Conservation (phyloP, 1,284 basidiomycete genomes). For the Vanrija humicola region DNA sequence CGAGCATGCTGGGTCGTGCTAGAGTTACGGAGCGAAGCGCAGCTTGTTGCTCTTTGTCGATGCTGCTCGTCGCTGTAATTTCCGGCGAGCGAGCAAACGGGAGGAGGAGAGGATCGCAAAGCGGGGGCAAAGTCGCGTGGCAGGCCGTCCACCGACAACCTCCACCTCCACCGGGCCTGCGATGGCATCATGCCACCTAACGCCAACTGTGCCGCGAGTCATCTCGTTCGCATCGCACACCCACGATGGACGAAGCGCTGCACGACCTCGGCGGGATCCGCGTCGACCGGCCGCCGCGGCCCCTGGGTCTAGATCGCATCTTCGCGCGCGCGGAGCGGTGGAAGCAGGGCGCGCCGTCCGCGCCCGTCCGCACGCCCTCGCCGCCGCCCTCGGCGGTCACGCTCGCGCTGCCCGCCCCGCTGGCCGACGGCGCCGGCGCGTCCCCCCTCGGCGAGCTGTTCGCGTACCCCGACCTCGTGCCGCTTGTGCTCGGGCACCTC, state of each 20-base stretch:
- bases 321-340: constrained; percentile 23
- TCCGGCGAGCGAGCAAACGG: background rate
- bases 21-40: background rate
- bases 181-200: background rate
- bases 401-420: constrained; percentile 28
- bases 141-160: constrained; percentile 59
- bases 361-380: constrained; percentile 23
- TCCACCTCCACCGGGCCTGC: constrained; percentile 1
- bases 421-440: constrained; percentile 3
- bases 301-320: constrained; percentile 40
- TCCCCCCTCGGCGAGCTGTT: constrained; percentile 33
- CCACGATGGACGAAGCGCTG: constrained; percentile 3
- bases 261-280: constrained; percentile 26
- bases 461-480: constrained; percentile 35
- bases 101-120: background rate
- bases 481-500: constrained; percentile 33
- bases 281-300: constrained; percentile 25
- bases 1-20: constrained; percentile 18
- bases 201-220: too few species aligned
- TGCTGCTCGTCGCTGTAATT: background rate
- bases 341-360: constrained; percentile 12
- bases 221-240: background rate
- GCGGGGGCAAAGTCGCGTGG: constrained; percentile 4
- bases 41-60: background rate
- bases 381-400: constrained; percentile 15